Base-by-base conservation (phyloP, 106 monocot genomes). In the Platanthera zijinensis region DNA sequence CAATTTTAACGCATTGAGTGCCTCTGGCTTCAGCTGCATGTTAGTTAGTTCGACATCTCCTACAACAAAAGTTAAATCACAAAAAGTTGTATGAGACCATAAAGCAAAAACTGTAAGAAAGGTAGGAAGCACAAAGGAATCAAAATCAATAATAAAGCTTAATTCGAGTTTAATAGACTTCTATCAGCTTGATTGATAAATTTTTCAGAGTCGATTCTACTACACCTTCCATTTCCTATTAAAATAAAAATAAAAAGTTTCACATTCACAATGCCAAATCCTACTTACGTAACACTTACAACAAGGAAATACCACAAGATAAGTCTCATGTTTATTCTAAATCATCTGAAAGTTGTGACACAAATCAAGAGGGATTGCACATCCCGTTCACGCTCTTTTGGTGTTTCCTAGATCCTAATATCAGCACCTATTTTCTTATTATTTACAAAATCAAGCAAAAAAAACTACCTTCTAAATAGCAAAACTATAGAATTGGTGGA, bases 21-120 rank as follows among this genome's bases (percentile, higher is more conserved):
- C 99, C 83, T 99, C 99, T 51, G 99, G 94, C 72, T 79, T 94
- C 79, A 99, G 78, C 75, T 99, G 99, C 99, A 99, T 99, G 76
- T 99, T 94, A 15, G 86, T 90, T 72, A 99, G 81, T 83, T 92
- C 99, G 10, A 99, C 99, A 92, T 99, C 94, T 78, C 99, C 99
- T 99, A 79, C 47, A 85, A 25, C 7, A 84, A 50, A 19, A 72
- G 6, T 19, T 50, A 10, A 51, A 72, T 50, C 49, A 50, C n/a
- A 72, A 7, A 46, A 3, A 18, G 47, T 72, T 50, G 18, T 25
- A 72, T 51, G 72, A n/a, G 17, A 18, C 5, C 48, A 70, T 70
- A 48, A 70, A n/a, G 17, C 5, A 70, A 5, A 70, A 48, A 48
- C 45, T 25, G n/a, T n/a, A 70, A 47, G 4, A n/a, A 14, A 48